phyloP scores from a whole-genome alignment of 495 filamentous ascomycete genomes.

The Hyaloscypha variabilis region DNA sequence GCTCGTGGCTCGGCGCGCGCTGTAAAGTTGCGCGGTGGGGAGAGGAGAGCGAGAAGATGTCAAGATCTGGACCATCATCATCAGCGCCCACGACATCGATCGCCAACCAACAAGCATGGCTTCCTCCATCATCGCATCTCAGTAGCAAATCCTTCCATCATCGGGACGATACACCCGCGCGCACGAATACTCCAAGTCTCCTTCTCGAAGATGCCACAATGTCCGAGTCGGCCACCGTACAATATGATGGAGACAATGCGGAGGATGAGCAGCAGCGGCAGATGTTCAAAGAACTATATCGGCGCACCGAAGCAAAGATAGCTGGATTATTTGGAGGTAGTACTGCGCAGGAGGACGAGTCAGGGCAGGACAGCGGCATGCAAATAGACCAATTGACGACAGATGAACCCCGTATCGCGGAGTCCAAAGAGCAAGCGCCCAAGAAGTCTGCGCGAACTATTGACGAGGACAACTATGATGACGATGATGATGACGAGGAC shows the following conservation, averaged over 20 bases:
- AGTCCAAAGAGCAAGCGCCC: constrained; percentile 40
- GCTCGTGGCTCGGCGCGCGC: constrained; percentile 23
- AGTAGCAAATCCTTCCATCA: constrained; percentile 22
- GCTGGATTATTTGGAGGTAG: constrained; percentile 57
- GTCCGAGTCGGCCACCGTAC: constrained; percentile 32
- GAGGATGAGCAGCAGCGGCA: constrained; percentile 69
- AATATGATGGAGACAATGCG: constrained; percentile 34
- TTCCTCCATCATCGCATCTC: constrained; percentile 35
- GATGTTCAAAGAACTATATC: constrained; percentile 63
- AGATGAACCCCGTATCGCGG: constrained; percentile 30
- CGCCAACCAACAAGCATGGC: constrained; percentile 42
- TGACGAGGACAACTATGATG: constrained; percentile 84
- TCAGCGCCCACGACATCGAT: constrained; percentile 52
- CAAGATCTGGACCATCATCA: constrained; percentile 19
- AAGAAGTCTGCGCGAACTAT: constrained; percentile 71
- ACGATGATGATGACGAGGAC: constrained; percentile 69
- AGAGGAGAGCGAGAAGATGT: constrained; percentile 24
- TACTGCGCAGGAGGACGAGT: constrained; percentile 34
- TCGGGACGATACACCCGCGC: constrained; percentile 27
- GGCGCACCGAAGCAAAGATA: constrained; percentile 61
- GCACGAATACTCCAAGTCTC: constrained; percentile 32
- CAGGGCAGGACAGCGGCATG: constrained; percentile 28
- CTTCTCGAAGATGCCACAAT: constrained; percentile 30
- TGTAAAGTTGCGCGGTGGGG: constrained; percentile 22
- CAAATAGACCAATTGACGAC: constrained; percentile 30